Evolutionary conservation across 345 rosid species (phyloP).

Genomic region (Anastatica hierochuntica): DNA sequence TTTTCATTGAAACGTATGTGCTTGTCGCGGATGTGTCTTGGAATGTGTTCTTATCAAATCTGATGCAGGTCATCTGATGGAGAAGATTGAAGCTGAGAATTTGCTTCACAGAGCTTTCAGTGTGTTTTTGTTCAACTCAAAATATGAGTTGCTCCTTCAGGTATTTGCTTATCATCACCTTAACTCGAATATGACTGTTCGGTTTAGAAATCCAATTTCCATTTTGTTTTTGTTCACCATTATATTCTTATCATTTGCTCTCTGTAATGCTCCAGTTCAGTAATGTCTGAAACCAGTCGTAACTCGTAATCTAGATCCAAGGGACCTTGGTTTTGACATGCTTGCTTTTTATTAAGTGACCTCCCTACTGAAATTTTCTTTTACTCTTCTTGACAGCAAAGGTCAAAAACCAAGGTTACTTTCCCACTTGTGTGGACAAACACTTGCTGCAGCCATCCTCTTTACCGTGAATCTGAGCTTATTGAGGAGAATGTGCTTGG

Average conservation of each 20-base stretch:
- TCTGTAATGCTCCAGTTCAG: too few relatives aligned
- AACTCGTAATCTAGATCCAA: too few relatives aligned
- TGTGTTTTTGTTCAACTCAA: conserved; percentile 82
- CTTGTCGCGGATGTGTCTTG: background rate
- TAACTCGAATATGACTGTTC: background rate
- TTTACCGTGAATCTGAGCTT: conserved; percentile 44
- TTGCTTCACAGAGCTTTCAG: conserved; percentile 91
- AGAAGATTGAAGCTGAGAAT: conserved; percentile 62
- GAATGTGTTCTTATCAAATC: background rate
- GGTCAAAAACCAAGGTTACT: background rate
- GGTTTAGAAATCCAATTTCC: too few relatives aligned
- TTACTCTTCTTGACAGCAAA: background rate
- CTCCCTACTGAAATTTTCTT: background rate
- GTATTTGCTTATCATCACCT: conserved; percentile 23
- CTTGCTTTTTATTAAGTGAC: too few relatives aligned
- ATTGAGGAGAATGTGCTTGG: background rate
- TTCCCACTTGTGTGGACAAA: conserved; percentile 94
- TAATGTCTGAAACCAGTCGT: too few relatives aligned
- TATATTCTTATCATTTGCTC: too few relatives aligned
- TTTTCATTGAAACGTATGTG: background rate
- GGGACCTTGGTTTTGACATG: too few relatives aligned
- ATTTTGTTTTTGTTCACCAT: too few relatives aligned
- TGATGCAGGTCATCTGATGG: conserved; percentile 93
- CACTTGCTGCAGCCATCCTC: conserved; percentile 98
- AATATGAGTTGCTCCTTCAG: conserved; percentile 92